These are phyloP conservation scores for Akanthomyces lecanii DNA, from an alignment of 2,329 filamentous ascomycete species.

Conservation along the genomic window DNA sequence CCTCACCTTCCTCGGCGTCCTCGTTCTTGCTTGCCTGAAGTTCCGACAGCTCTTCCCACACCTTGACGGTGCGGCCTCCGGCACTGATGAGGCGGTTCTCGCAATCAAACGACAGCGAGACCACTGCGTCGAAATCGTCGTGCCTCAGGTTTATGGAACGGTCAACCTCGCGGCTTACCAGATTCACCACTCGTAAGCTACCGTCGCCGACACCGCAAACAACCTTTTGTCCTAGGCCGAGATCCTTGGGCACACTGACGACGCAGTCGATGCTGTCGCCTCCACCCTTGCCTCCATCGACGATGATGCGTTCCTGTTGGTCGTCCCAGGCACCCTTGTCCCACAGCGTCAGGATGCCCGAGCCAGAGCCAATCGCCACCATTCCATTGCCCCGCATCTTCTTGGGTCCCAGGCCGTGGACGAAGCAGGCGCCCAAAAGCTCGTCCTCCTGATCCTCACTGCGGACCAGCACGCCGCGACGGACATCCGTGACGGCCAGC, in stretches of 20 bases:
- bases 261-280: constrained; percentile 82
- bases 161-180: constrained; percentile 70
- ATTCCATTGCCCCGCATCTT: constrained; percentile 65
- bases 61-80: constrained; percentile 79
- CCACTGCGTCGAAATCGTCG: constrained; percentile 82
- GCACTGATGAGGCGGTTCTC: constrained; percentile 84
- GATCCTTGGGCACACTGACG: constrained; percentile 63
- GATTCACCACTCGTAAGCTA: constrained; percentile 68
- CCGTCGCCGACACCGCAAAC: constrained; percentile 82
- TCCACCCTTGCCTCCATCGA: constrained; percentile 58
- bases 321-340: constrained; percentile 94
- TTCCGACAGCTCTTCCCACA: constrained; percentile 80
- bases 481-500: constrained; percentile 81
- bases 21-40: constrained; percentile 41
- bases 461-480: constrained; percentile 77
- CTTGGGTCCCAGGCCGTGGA: constrained; percentile 70
- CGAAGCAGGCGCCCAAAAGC: constrained; percentile 73
- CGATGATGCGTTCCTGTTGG: constrained; percentile 81
- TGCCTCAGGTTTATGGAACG: constrained; percentile 60
- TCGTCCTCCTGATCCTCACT: constrained; percentile 96
- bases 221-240: constrained; percentile 68
- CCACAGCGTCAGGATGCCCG: constrained; percentile 86
- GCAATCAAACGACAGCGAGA: constrained; percentile 78
- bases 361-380: constrained; percentile 69
- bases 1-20: constrained; percentile 46